phyloP scores from a whole-genome alignment of 1,284 basidiomycete species.

The Ganoderma meredithae region DNA sequence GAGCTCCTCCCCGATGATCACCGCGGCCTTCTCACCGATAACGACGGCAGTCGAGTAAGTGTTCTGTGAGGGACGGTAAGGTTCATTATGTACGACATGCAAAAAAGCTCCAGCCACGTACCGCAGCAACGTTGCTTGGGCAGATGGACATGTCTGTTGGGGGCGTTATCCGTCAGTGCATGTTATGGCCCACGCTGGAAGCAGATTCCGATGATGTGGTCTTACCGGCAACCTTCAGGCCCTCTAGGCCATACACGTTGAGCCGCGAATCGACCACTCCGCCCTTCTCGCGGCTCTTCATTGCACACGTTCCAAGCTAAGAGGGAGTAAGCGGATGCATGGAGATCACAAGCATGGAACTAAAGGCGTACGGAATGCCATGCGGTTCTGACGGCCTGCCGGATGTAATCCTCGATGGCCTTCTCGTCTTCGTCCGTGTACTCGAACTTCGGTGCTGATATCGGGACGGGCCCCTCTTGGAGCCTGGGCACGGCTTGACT shows the following conservation, averaged over 20 bases:
- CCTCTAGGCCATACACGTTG: slow-evolving; percentile 75
- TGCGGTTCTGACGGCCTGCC: slow-evolving; percentile 36
- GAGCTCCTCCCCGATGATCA: slow-evolving; percentile 64
- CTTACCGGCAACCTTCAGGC: slow-evolving; percentile 62
- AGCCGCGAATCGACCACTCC: slow-evolving; percentile 77
- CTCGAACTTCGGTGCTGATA: slow-evolving; percentile 51
- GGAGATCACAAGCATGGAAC: background rate
- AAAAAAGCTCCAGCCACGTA: slow-evolving; percentile 21
- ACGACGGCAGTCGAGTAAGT: slow-evolving; percentile 74
- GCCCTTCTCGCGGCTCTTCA: slow-evolving; percentile 75
- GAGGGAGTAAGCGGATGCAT: background rate
- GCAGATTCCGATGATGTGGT: background rate
- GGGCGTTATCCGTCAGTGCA: background rate
- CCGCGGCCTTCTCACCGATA: slow-evolving; percentile 72
- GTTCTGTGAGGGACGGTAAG: slow-evolving; percentile 46
- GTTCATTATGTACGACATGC: no score
- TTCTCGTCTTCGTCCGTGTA: slow-evolving; percentile 68
- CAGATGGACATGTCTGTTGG: slow-evolving; percentile 65
- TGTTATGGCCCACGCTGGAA: background rate
- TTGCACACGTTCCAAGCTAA: slow-evolving; percentile 51
- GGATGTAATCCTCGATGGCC: slow-evolving; percentile 68
- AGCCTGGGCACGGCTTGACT: slow-evolving; percentile 25
- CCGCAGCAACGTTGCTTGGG: slow-evolving; percentile 50
- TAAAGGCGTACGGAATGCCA: slow-evolving; percentile 38
- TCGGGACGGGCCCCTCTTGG: slow-evolving; percentile 25